Evolutionary conservation across 495 filamentous ascomycete genomes (phyloP).

Genomic region (Tuber melanosporum): DNA sequence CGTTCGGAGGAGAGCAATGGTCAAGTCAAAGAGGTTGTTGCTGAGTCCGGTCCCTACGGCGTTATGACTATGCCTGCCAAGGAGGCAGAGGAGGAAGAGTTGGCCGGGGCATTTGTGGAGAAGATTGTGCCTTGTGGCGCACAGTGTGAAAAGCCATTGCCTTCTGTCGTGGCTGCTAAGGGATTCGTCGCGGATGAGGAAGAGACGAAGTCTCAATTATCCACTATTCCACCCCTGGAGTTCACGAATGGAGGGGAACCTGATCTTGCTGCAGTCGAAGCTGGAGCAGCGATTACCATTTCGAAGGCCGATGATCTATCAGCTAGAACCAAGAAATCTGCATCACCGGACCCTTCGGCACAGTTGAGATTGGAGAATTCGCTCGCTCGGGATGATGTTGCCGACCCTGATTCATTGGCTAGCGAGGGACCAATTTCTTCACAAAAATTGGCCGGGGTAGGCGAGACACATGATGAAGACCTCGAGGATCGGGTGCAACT

Average conservation of each 20-base stretch:
- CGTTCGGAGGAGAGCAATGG: constrained; percentile 4
- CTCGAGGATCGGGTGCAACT: constrained; percentile 39
- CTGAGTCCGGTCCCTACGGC: constrained; percentile 14
- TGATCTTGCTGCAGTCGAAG: constrained; percentile 7
- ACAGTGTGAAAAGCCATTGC: constrained; percentile 8
- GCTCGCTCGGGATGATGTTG: constrained; percentile 18
- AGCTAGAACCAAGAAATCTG: constrained; percentile 12
- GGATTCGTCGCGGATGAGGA: constrained; percentile 16
- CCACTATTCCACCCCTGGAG: constrained; percentile 21
- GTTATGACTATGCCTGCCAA: constrained; percentile 4
- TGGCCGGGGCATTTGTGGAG: background rate
- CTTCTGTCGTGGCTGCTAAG: constrained; percentile 15
- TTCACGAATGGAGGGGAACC: background rate
- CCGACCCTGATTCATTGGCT: background rate
- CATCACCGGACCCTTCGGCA: constrained; percentile 39
- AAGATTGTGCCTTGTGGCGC: constrained; percentile 13
- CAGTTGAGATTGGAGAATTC: constrained; percentile 39
- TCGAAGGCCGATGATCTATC: constrained; percentile 7
- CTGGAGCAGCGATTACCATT: background rate
- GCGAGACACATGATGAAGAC: constrained; percentile 30
- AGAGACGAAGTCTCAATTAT: constrained; percentile 10
- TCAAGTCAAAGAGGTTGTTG: constrained; percentile 19
- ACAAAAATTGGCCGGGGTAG: background rate
- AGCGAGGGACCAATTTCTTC: background rate
- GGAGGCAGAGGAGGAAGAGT: constrained; percentile 13